A percentile compares a stretch with the other conserved stretches of the same genome.
Conservation (phyloP, 2,329 filamentous ascomycete species). For the Xylariales sp. region DNA sequence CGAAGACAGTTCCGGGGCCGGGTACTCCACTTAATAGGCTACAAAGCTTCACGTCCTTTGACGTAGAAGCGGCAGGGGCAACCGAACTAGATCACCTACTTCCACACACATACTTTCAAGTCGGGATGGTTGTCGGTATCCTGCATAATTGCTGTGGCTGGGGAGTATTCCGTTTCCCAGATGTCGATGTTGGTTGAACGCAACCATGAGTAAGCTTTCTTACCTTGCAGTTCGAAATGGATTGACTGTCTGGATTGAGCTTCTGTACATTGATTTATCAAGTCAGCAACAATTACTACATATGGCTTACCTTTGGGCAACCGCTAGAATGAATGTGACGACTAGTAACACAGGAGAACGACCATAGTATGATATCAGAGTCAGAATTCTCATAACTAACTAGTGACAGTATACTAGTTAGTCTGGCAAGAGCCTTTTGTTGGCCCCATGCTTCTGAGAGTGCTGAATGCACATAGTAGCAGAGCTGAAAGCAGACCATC, state of each 20-base stretch:
- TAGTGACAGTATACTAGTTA: conserved; percentile 8
- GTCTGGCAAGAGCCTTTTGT: neutral
- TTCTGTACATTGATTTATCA: too few species aligned
- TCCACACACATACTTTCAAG: neutral
- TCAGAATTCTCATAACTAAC: conserved; percentile 6
- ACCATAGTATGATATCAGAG: too few species aligned
- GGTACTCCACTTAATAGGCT: conserved; percentile 1
- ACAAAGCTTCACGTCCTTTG: neutral
- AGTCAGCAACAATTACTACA: too few species aligned
- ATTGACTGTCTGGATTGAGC: too few species aligned
- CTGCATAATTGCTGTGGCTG: neutral
- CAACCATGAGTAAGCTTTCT: neutral
- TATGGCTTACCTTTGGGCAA: too few species aligned
- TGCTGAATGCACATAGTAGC: conserved; percentile 4
- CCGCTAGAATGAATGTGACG: too few species aligned
- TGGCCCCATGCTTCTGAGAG: neutral
- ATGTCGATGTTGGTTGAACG: neutral
- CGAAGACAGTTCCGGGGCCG: too few species aligned
- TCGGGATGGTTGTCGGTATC: neutral
- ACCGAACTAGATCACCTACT: neutral
- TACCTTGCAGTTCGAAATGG: too few species aligned
- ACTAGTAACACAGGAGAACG: too few species aligned
- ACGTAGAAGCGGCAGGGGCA: neutral
- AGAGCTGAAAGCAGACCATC: neutral
- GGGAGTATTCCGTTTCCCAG: neutral